These are phyloP conservation scores for Candida stauntonica DNA, from an alignment of 805 yeast species.

Conservation along the genomic window DNA sequence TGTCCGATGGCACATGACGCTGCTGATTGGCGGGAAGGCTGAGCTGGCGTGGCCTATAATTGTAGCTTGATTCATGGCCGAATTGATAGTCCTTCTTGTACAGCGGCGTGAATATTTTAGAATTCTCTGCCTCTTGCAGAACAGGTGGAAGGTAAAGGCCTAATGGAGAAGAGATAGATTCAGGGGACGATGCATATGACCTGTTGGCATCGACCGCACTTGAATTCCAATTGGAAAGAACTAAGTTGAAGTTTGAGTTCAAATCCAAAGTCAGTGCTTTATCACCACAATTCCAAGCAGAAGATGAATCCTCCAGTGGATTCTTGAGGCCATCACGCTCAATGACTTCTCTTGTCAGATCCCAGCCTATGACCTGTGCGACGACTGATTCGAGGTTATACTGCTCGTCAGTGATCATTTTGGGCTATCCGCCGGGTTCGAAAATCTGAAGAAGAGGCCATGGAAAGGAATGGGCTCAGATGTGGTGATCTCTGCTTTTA, in stretches of 20 bases:
- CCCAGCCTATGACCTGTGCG: constrained; percentile 13
- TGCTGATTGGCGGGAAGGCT: neutral
- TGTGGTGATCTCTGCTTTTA: too few species aligned
- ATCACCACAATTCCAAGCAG: constrained; percentile 5
- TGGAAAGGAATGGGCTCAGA: too few species aligned
- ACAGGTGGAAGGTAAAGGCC: constrained; percentile 6
- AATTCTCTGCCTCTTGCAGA: neutral
- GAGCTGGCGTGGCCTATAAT: neutral
- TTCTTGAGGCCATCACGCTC: constrained; percentile 6
- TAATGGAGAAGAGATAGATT: constrained; percentile 7
- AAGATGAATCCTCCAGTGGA: constrained; percentile 8
- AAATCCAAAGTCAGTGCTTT: constrained; percentile 4
- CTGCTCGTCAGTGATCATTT: constrained; percentile 2
- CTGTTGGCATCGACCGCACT: constrained; percentile 8
- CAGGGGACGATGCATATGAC: constrained; percentile 5
- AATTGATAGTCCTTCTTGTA: constrained; percentile 10
- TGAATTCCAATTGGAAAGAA: constrained; percentile 14
- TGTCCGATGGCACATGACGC: neutral
- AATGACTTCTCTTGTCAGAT: constrained; percentile 5
- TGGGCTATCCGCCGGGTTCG: too few species aligned
- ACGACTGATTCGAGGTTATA: constrained; percentile 7
- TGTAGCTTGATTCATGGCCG: constrained; percentile 1
- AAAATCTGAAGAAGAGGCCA: too few species aligned
- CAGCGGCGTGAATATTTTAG: constrained; percentile 11
- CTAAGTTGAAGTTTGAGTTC: constrained; percentile 19